These are phyloP conservation scores for Tricholoma matsutake DNA, from an alignment of 768 basidiomycete genomes.

Conservation along the genomic window DNA sequence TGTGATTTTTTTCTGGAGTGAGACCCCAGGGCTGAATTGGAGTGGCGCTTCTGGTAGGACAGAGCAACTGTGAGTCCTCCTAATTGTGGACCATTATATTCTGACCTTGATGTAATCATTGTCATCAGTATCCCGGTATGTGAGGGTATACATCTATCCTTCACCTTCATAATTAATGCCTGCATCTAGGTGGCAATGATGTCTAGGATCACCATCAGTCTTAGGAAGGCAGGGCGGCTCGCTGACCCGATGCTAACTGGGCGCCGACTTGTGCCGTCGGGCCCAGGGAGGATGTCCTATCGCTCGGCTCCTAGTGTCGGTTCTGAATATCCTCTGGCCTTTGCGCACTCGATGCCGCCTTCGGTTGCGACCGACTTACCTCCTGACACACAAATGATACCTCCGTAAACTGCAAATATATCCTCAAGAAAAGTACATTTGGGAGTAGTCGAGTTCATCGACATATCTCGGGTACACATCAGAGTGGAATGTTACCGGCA, in stretches of 20 bases:
- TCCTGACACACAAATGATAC: not conserved
- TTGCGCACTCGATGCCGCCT: not conserved
- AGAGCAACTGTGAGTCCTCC: not conserved
- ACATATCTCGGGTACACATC: too few relatives aligned
- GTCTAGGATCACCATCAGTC: conserved; percentile 15
- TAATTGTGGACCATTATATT: not conserved
- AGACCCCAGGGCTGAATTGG: conserved; percentile 1
- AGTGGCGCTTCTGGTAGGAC: not conserved
- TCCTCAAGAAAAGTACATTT: not conserved
- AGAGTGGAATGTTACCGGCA: too few relatives aligned
- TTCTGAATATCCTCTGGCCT: not conserved
- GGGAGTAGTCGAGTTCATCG: too few relatives aligned
- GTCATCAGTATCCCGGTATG: not conserved
- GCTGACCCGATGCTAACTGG: not conserved
- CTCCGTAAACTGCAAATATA: not conserved
- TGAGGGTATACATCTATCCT: not conserved
- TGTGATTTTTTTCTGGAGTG: conserved; percentile 7
- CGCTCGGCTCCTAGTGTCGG: not conserved
- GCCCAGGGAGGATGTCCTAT: not conserved
- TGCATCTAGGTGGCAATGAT: conserved; percentile 27
- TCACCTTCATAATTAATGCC: not conserved
- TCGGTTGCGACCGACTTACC: not conserved
- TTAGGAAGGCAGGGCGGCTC: conserved; percentile 8
- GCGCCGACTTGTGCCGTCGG: not conserved
- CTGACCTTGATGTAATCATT: not conserved